A percentile compares a stretch with the other conserved stretches of the same genome.
Evolutionary conservation across 169 alveolate species (phyloP).

Genomic region (Cryptosporidium ryanae): DNA sequence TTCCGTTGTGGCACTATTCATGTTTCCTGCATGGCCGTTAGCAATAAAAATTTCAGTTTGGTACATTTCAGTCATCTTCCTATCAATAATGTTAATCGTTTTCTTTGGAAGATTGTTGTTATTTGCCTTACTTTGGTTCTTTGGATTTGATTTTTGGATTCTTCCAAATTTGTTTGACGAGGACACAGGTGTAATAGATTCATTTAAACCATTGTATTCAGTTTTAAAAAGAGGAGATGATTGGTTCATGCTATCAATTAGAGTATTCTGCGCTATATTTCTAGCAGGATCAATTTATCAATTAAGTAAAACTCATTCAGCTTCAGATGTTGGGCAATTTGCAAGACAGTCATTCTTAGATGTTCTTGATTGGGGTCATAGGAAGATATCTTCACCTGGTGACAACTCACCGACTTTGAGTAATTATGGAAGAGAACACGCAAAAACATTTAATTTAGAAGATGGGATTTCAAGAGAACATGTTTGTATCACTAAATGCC

Average conservation of each 20-base stretch:
- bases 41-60: constrained; percentile 85
- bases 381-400: constrained; percentile 77
- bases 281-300: constrained; percentile 85
- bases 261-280: constrained; percentile 84
- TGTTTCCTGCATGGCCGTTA: constrained; percentile 90
- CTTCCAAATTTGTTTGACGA: constrained; percentile 89
- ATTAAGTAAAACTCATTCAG: constrained; percentile 85
- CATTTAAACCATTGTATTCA: constrained; percentile 85
- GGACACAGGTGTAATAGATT: constrained; percentile 88
- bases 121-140: constrained; percentile 85
- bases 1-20: constrained; percentile 80
- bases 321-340: constrained; percentile 83
- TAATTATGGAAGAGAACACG: not conserved
- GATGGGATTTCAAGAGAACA: not conserved
- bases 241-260: constrained; percentile 79
- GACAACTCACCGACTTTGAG: constrained; percentile 48
- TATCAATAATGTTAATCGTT: constrained; percentile 81
- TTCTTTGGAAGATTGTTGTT: constrained; percentile 81
- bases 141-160: constrained; percentile 87
- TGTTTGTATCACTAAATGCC: constrained; percentile 31
- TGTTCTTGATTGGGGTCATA: constrained; percentile 88
- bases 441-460: not conserved
- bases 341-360: constrained; percentile 88
- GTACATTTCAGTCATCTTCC: constrained; percentile 85
- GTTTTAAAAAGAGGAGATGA: constrained; percentile 81